Evolutionary conservation across 352 stramenopile genomes (phyloP), one percentile per base, ranked within the genome.

Genomic region (Pythium oligandrum): DNA sequence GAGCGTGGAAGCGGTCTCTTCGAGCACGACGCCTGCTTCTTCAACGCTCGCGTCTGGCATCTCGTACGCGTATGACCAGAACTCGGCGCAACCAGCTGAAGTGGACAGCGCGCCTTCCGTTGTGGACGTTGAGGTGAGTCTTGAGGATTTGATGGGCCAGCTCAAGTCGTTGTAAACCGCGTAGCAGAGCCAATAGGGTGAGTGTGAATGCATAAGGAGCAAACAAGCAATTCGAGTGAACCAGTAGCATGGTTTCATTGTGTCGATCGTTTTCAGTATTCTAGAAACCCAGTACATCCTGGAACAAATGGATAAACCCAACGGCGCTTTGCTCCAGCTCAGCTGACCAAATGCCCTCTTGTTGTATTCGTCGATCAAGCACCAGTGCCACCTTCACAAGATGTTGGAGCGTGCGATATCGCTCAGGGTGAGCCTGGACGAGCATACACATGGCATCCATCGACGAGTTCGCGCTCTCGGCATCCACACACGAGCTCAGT

Each of bases 131-230:
- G 61, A 83, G 17, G 73, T 85, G 54, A 88, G 80, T 43, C 64
- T 90, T 33, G 78, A 92, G 36, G 82, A 90, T 6, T 71, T 92
- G 34, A 92, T 92, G 82, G 73, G 69, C 9, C 82, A 92, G 63
- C 68, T 92, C 50, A 79, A 90, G 57, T 82, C 78, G 33, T 46
- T 91, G 51, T 86, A 81, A 58, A n/a, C 6, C 33, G 11, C 31
- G 7, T 31, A 55, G 3, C 17, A 17, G 17, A 26, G 17, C 17
- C 17, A 26, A 0, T 26, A 26, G 17, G 17, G 17, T 26, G 17
- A 26, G 17, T 26, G 0, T 26, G 17, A 26, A 26, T 26, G 17
- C 17, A 26, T 26, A 26, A 26, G 17, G 17, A 26, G 17, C 17
- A 51, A 40, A 6, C 36, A 11, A 54, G 37, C n/a, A 59, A 9